Evolutionary conservation across 345 rosid species (phyloP).

Genomic region (Viola odorata): DNA sequence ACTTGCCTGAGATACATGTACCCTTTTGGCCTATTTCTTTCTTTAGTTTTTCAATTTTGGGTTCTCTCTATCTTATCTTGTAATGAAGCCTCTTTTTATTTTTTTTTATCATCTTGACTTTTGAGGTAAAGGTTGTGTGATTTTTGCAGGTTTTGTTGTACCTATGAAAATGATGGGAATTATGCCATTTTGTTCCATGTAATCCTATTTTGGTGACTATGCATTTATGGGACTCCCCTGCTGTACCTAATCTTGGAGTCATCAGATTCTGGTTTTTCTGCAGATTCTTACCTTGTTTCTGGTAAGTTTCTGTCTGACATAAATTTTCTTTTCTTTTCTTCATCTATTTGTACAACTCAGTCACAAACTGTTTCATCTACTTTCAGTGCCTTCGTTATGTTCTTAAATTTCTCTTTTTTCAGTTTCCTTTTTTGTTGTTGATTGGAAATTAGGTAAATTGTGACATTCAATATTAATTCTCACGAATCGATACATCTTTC

Average conservation of each 20-base stretch:
- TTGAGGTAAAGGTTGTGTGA: not conserved
- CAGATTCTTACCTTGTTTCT: slow-evolving; percentile 29
- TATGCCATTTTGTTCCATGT: slow-evolving; percentile 10
- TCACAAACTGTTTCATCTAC: slow-evolving; percentile 4
- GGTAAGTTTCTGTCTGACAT: slow-evolving; percentile 21
- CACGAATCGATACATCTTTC: no score
- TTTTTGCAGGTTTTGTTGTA: slow-evolving; percentile 23
- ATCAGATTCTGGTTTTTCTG: slow-evolving; percentile 34
- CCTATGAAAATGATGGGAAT: slow-evolving; percentile 15
- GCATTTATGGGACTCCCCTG: slow-evolving; percentile 25
- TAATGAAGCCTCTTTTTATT: not conserved
- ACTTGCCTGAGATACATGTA: slow-evolving; percentile 32
- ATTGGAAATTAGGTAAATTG: no score
- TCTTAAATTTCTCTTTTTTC: no score
- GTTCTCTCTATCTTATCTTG: not conserved
- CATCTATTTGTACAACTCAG: no score
- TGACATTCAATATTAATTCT: no score
- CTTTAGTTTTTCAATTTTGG: not conserved
- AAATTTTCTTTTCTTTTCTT: no score
- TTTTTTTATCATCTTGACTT: slow-evolving; percentile 3
- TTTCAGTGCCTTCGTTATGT: not conserved
- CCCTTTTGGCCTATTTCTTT: not conserved
- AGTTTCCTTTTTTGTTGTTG: no score
- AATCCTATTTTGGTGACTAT: slow-evolving; percentile 17
- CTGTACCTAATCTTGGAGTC: slow-evolving; percentile 35